phyloP scores from a whole-genome alignment of 2,329 filamentous ascomycete species.

The Fusarium sacchari region DNA sequence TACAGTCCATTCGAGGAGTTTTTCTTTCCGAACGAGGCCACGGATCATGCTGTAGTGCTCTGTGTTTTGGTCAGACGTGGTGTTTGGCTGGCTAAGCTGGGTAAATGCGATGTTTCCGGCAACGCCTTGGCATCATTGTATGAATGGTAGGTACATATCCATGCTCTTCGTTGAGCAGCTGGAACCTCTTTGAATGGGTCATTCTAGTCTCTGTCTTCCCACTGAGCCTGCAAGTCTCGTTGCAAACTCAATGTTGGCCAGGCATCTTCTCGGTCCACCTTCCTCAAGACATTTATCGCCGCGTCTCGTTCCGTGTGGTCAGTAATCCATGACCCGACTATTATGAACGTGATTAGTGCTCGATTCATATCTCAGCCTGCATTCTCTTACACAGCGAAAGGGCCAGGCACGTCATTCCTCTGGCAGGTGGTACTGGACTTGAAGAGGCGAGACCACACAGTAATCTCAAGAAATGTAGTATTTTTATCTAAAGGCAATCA shows the following conservation, averaged over 20 bases:
- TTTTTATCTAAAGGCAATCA: neutral
- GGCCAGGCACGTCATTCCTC: neutral
- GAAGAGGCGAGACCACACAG: neutral
- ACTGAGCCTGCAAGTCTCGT: neutral
- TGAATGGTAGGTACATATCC: neutral
- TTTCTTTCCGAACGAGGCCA: neutral
- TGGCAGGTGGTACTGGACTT: neutral
- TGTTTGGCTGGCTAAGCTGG: neutral
- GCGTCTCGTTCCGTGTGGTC: neutral
- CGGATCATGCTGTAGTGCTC: slow-evolving; percentile 19
- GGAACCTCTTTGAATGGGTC: no score
- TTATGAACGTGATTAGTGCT: neutral
- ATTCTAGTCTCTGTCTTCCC: neutral
- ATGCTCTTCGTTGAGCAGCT: no score
- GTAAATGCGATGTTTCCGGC: neutral
- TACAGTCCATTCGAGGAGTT: slow-evolving; percentile 18
- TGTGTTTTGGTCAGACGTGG: neutral
- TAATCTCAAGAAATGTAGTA: neutral
- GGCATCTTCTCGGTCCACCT: neutral
- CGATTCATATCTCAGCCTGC: no score
- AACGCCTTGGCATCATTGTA: neutral
- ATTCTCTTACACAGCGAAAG: neutral
- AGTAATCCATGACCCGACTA: neutral
- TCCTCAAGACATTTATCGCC: neutral
- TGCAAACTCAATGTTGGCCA: neutral